Evolutionary conservation across 1,139 yeast genomes (phyloP).

Genomic region (Suhomyces chickasaworum): DNA sequence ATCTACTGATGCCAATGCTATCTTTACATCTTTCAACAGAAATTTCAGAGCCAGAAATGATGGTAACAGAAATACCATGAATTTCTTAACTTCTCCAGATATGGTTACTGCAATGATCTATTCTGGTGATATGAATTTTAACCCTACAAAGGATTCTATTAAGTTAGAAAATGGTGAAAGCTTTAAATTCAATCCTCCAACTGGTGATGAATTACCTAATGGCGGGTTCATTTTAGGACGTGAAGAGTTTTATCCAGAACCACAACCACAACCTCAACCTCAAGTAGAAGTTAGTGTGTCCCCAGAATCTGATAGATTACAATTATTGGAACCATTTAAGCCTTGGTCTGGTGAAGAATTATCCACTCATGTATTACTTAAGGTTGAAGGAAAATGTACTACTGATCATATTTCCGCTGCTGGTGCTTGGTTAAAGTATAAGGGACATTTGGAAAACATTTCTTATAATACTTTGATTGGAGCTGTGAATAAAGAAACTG

Average conservation of each 20-base stretch:
- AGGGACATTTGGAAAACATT: slow-evolving; percentile 95
- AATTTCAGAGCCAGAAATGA: slow-evolving; percentile 97
- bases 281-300: slow-evolving; percentile 71
- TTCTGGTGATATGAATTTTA: slow-evolving; percentile 85
- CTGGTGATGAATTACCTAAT: slow-evolving; percentile 82
- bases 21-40: slow-evolving; percentile 94
- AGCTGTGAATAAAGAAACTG: slow-evolving; percentile 95
- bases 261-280: slow-evolving; percentile 71
- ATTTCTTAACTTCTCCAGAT: slow-evolving; percentile 95
- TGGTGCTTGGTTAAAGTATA: slow-evolving; percentile 98
- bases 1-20: slow-evolving; percentile 71
- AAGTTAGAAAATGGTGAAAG: slow-evolving; percentile 61
- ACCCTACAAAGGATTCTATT: slow-evolving; percentile 81
- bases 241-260: slow-evolving; percentile 79
- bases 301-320: slow-evolving; percentile 68
- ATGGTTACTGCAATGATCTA: slow-evolving; percentile 95
- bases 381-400: slow-evolving; percentile 97
- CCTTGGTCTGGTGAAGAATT: slow-evolving; percentile 87
- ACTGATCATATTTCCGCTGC: slow-evolving; percentile 99
- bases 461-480: slow-evolving; percentile 95
- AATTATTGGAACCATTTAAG: slow-evolving; percentile 82
- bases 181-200: slow-evolving; percentile 71
- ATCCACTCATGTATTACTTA: slow-evolving; percentile 71
- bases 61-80: slow-evolving; percentile 96
- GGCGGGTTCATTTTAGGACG: slow-evolving; percentile 84